Conservation (phyloP, 2,329 filamentous ascomycete genomes). For the Diaporthe batatas region DNA sequence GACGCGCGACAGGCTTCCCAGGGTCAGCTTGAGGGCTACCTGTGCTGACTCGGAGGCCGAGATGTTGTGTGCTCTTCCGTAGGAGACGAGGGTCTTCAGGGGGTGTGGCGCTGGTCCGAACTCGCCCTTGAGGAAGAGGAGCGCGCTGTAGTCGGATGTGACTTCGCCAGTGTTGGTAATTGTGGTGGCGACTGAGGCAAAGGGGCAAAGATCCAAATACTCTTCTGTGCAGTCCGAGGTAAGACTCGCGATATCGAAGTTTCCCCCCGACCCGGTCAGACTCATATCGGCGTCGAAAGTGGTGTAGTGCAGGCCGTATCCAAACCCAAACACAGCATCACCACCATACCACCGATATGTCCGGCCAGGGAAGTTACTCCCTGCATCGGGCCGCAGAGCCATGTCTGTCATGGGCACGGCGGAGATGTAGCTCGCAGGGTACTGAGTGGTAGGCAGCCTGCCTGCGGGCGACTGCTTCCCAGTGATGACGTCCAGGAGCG, state of each 20-base stretch:
- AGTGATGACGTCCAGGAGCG: conserved; percentile 66
- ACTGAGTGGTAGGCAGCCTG: conserved; percentile 67
- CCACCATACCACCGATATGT: conserved; percentile 72
- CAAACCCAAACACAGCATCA: conserved; percentile 65
- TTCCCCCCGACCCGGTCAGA: conserved; percentile 43
- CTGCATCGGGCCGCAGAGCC: conserved; percentile 58
- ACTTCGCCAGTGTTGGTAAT: conserved; percentile 62
- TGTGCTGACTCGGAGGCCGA: conserved; percentile 49
- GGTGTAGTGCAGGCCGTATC: conserved; percentile 70
- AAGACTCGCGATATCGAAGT: conserved; percentile 54
- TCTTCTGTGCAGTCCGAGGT: conserved; percentile 51
- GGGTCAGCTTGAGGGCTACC: conserved; percentile 56
- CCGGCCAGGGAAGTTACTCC: conserved; percentile 59
- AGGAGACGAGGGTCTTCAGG: conserved; percentile 65
- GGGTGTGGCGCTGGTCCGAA: conserved; percentile 64
- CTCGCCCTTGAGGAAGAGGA: conserved; percentile 63
- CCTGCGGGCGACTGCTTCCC: conserved; percentile 65
- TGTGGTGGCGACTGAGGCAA: conserved; percentile 56
- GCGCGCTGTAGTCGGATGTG: conserved; percentile 65
- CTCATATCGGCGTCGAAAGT: conserved; percentile 56
- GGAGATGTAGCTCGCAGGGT: conserved; percentile 64
- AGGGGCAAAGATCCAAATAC: conserved; percentile 58
- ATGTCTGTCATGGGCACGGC: conserved; percentile 68
- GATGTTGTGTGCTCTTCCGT: conserved; percentile 59
- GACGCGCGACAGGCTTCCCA: conserved; percentile 63